Conservation (phyloP, 192 early-diverging fungal genomes). For the Linnemannia zychae region DNA sequence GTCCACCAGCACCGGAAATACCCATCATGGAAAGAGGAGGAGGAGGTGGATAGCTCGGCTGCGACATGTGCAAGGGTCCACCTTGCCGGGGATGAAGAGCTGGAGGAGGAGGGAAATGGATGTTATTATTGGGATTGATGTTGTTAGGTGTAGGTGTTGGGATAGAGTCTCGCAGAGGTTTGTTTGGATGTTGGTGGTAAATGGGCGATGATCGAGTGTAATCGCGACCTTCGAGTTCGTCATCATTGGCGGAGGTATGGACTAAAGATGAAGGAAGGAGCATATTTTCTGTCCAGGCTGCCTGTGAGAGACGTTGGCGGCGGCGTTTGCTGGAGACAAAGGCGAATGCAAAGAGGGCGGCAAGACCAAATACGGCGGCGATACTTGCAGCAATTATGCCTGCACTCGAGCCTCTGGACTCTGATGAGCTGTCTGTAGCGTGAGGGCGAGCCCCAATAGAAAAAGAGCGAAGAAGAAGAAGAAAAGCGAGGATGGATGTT, state of each 20-base stretch:
- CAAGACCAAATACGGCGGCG: conserved; percentile 26
- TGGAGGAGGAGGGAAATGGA: conserved; percentile 38
- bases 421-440: background rate
- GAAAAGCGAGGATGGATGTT: background rate
- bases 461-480: background rate
- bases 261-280: conserved; percentile 30
- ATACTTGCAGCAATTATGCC: conserved; percentile 29
- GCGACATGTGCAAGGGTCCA: conserved; percentile 32
- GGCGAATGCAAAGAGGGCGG: conserved; percentile 20
- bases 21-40: conserved; percentile 1
- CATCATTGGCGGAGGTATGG: conserved; percentile 34
- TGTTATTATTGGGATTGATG: background rate
- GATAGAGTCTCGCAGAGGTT: conserved; percentile 13
- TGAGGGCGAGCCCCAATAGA: background rate
- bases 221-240: conserved; percentile 42
- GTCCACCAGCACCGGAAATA: background rate
- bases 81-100: conserved; percentile 45
- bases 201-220: conserved; percentile 39
- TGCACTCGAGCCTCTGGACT: conserved; percentile 8
- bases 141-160: conserved; percentile 11
- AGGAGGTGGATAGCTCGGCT: conserved; percentile 37
- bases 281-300: conserved; percentile 51
- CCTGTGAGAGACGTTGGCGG: conserved; percentile 26
- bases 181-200: conserved; percentile 16
- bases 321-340: conserved; percentile 38